phyloP scores from a whole-genome alignment of 106 monocot genomes.

The Allium fistulosum region DNA sequence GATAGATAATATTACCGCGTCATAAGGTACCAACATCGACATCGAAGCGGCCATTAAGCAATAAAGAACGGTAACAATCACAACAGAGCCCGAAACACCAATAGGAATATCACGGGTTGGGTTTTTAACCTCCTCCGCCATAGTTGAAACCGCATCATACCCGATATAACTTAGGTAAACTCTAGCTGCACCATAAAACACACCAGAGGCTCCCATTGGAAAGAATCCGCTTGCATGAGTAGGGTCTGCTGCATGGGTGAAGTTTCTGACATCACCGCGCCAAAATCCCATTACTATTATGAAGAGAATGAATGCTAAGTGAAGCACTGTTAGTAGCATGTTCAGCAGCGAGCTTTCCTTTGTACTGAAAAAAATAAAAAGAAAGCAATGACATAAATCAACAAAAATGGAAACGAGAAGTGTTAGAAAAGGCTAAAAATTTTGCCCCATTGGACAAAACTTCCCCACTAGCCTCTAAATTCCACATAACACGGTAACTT shows the following conservation, averaged over 20 bases:
- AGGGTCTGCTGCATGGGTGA: slow-evolving; percentile 49
- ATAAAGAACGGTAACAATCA: slow-evolving; percentile 70
- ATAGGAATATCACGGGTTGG: slow-evolving; percentile 81
- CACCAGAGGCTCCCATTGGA: slow-evolving; percentile 59
- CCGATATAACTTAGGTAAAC: slow-evolving; percentile 97
- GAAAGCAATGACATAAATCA: background rate
- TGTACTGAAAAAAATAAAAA: slow-evolving; percentile 31
- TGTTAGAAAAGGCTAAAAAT: no score
- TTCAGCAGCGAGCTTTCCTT: slow-evolving; percentile 83
- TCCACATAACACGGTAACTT: no score
- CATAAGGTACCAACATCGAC: slow-evolving; percentile 90
- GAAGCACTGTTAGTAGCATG: slow-evolving; percentile 64
- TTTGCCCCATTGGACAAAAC: no score
- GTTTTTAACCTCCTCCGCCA: slow-evolving; percentile 88
- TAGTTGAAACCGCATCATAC: slow-evolving; percentile 98
- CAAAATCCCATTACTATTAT: slow-evolving; percentile 75
- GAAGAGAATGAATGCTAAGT: slow-evolving; percentile 79
- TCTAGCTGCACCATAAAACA: slow-evolving; percentile 74
- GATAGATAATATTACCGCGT: slow-evolving; percentile 34
- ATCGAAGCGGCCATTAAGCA: slow-evolving; percentile 92
- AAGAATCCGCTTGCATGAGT: slow-evolving; percentile 58
- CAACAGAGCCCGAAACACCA: slow-evolving; percentile 86
- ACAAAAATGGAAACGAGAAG: background rate
- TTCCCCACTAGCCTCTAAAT: no score
- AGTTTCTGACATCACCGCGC: slow-evolving; percentile 49